A percentile compares a stretch with the other conserved stretches of the same genome.
These are phyloP conservation scores for Lentinula sp. DNA, from an alignment of 768 basidiomycete species.

Conservation along the genomic window DNA sequence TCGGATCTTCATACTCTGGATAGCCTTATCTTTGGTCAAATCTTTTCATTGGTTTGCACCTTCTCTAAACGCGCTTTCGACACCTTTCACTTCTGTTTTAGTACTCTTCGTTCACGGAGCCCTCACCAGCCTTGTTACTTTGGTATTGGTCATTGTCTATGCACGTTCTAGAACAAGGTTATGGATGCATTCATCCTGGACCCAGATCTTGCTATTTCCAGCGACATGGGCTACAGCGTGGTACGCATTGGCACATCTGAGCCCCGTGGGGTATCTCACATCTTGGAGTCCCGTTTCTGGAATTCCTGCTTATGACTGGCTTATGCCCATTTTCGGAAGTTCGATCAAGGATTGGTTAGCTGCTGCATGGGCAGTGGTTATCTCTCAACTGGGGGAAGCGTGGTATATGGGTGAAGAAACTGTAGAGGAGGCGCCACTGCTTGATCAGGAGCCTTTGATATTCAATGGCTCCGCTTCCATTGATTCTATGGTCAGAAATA, in stretches of 20 bases:
- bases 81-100: slow-evolving; percentile 38
- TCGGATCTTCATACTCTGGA: slow-evolving; percentile 25
- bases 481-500: slow-evolving; percentile 4
- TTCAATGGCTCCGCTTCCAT: background rate
- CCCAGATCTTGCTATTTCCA: slow-evolving; percentile 56
- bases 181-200: slow-evolving; percentile 26
- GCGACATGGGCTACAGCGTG: slow-evolving; percentile 63
- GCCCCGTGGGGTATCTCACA: slow-evolving; percentile 65
- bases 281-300: slow-evolving; percentile 63
- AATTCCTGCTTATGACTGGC: slow-evolving; percentile 56
- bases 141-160: slow-evolving; percentile 33
- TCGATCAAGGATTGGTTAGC: slow-evolving; percentile 65
- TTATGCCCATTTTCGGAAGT: slow-evolving; percentile 51
- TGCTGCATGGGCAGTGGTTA: slow-evolving; percentile 69
- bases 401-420: slow-evolving; percentile 49
- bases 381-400: slow-evolving; percentile 43
- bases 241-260: slow-evolving; percentile 45
- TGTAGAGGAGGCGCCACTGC: slow-evolving; percentile 5
- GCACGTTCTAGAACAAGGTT: slow-evolving; percentile 25
- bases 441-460: background rate
- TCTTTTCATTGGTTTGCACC: slow-evolving; percentile 35
- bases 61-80: slow-evolving; percentile 51
- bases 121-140: slow-evolving; percentile 35
- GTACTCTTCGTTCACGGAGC: slow-evolving; percentile 36
- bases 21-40: slow-evolving; percentile 32